Evolutionary conservation across 108 stramenopile genomes (phyloP).

Genomic region (Nitzschia sp.): DNA sequence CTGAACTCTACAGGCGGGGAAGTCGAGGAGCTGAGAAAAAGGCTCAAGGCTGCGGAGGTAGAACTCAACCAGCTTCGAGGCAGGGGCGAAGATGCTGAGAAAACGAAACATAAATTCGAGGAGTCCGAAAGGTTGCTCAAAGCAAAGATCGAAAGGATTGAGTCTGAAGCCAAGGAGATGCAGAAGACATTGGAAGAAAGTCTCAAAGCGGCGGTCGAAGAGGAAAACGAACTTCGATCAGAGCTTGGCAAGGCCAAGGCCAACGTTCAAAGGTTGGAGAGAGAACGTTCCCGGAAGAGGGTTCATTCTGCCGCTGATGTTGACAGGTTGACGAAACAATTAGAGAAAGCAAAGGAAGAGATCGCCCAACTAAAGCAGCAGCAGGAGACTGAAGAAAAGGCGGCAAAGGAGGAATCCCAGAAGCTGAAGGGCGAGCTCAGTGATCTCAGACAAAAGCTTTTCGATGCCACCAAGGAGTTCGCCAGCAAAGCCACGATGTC

Average conservation of each 20-base stretch:
- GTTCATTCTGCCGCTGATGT: slow-evolving; percentile 6
- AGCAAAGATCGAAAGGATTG: slow-evolving; percentile 7
- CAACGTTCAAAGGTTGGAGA: slow-evolving; percentile 15
- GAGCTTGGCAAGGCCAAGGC: slow-evolving; percentile 25
- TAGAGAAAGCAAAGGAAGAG: slow-evolving; percentile 17
- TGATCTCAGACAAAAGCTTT: neutral
- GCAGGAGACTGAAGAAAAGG: neutral
- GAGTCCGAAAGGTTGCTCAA: neutral
- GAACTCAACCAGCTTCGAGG: neutral
- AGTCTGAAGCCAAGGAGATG: slow-evolving; percentile 12
- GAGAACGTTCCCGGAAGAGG: slow-evolving; percentile 15
- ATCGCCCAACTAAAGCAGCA: slow-evolving; percentile 7
- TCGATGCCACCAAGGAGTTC: neutral
- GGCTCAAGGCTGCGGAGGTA: neutral
- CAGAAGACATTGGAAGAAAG: slow-evolving; percentile 5
- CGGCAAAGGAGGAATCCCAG: slow-evolving; percentile 5
- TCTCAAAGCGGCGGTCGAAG: slow-evolving; percentile 16
- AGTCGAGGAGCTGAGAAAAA: slow-evolving; percentile 2
- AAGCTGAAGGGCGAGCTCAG: slow-evolving; percentile 8
- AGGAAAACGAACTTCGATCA: slow-evolving; percentile 17
- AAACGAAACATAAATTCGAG: neutral
- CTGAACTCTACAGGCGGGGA: neutral
- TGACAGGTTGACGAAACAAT: slow-evolving; percentile 19
- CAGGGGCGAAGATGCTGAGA: neutral
- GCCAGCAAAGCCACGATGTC: neutral